Conservation (phyloP, 805 yeast species). For the Saccharomycopsis babjevae region DNA sequence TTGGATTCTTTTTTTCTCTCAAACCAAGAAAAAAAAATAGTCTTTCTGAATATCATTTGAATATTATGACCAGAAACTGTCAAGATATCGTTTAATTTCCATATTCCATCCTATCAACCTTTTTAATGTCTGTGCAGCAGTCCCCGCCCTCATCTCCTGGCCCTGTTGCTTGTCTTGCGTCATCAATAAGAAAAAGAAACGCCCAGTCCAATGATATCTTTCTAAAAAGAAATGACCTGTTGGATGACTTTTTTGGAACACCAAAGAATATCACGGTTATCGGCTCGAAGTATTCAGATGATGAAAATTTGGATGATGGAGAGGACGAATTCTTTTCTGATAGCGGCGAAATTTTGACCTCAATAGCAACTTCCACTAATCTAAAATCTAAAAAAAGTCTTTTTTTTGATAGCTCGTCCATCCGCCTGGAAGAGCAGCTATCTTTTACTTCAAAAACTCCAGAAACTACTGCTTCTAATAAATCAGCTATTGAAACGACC, state of each 20-base stretch:
- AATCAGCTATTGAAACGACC: background rate
- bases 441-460: background rate
- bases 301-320: background rate
- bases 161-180: background rate
- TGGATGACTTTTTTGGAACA: background rate
- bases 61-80: too few species aligned
- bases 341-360: background rate
- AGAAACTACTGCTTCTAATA: background rate
- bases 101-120: too few species aligned
- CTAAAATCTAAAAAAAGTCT: background rate
- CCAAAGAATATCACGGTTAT: background rate
- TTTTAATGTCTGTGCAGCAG: background rate
- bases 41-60: too few species aligned
- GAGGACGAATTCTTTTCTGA: background rate
- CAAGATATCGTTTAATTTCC: too few species aligned
- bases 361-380: background rate
- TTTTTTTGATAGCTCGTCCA: background rate
- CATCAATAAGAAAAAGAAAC: background rate
- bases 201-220: background rate
- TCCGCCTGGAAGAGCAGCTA: background rate
- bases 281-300: background rate
- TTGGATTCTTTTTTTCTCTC: too few species aligned
- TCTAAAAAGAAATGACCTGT: background rate
- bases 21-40: too few species aligned
- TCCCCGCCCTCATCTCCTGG: background rate